Conservation (phyloP, 1,139 yeast species). For the Suhomyces taliae region DNA sequence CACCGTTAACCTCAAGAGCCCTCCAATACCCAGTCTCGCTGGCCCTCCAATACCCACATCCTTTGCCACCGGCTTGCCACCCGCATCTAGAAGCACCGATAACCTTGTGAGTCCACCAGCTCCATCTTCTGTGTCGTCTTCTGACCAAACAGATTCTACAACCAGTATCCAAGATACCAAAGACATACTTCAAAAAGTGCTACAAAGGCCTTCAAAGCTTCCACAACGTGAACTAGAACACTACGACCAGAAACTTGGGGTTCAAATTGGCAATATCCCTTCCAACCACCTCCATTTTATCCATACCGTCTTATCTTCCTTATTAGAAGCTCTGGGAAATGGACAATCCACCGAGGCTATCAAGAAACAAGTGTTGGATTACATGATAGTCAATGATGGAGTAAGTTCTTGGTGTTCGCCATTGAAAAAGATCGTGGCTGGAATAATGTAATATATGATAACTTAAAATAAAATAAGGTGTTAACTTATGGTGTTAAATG, state of each 20-base stretch:
- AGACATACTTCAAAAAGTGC: background rate
- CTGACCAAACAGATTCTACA: background rate
- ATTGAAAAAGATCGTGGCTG: conserved; percentile 49
- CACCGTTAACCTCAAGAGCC: too few relatives aligned
- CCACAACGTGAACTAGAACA: conserved; percentile 37
- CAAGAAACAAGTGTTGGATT: conserved; percentile 32
- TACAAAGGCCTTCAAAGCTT: conserved; percentile 21
- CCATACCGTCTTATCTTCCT: conserved; percentile 4
- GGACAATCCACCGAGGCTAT: background rate
- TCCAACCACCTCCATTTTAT: conserved; percentile 21
- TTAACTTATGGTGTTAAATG: too few relatives aligned
- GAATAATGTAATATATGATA: background rate
- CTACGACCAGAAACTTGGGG: conserved; percentile 32
- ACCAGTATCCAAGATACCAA: conserved; percentile 1
- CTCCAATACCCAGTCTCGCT: too few relatives aligned
- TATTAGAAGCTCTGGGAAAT: conserved; percentile 14
- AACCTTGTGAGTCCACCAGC: background rate
- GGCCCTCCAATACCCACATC: too few relatives aligned
- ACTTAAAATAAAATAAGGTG: too few relatives aligned
- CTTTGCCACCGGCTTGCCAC: too few relatives aligned
- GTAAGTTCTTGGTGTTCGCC: conserved; percentile 60
- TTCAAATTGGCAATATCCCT: conserved; percentile 22
- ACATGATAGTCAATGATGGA: conserved; percentile 53
- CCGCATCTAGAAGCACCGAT: background rate
- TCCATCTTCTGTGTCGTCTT: background rate